These are phyloP conservation scores for Penicillium silybi DNA, from an alignment of 495 filamentous ascomycete species.

Conservation along the genomic window DNA sequence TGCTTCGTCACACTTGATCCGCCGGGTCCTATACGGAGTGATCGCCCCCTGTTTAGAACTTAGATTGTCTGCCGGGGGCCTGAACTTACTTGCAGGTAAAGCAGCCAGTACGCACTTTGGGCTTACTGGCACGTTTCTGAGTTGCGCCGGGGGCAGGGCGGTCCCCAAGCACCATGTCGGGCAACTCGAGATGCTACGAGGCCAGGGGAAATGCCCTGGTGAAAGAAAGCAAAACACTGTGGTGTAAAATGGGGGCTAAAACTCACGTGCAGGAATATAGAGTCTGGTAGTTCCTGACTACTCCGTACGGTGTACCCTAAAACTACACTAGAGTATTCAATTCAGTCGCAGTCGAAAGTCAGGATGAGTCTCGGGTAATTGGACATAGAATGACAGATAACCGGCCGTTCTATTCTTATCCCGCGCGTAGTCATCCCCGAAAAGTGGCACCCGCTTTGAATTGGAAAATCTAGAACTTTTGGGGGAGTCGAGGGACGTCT, in stretches of 20 bases:
- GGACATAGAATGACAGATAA: background rate
- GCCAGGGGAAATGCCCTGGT: background rate
- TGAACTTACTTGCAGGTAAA: slow-evolving; percentile 33
- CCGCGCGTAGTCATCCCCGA: slow-evolving; percentile 5
- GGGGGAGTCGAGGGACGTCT: background rate
- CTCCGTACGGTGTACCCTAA: no score
- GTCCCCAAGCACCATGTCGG: background rate
- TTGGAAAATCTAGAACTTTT: background rate
- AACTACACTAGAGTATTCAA: no score
- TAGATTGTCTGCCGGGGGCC: background rate
- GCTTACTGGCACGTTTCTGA: slow-evolving; percentile 22
- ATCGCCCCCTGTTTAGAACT: background rate
- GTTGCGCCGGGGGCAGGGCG: background rate
- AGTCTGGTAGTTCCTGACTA: no score
- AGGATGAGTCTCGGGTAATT: background rate
- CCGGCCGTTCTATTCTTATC: slow-evolving; percentile 4
- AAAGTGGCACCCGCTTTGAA: background rate
- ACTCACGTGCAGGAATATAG: no score
- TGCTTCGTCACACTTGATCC: slow-evolving; percentile 31
- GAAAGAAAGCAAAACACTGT: background rate
- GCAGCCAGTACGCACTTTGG: slow-evolving; percentile 30
- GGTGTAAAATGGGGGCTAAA: no score
- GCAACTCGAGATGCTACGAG: background rate
- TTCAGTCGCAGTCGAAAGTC: no score
- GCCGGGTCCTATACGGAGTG: slow-evolving; percentile 12